A percentile compares a stretch with the other conserved stretches of the same genome.
Conservation (phyloP, 768 basidiomycete species). For the Punctularia strigosozonata region DNA sequence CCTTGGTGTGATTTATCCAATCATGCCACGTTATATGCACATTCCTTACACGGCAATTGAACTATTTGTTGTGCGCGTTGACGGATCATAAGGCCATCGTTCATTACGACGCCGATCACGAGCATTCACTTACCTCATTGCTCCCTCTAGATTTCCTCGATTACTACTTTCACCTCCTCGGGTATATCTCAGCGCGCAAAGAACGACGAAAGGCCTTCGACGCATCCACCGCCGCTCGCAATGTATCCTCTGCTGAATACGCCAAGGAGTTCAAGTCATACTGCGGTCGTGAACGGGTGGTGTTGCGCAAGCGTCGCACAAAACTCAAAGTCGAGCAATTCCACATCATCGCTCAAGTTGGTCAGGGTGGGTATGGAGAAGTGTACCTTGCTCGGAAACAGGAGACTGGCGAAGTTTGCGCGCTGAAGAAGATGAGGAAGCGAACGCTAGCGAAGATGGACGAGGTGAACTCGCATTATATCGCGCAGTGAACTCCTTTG, state of each 20-base stretch:
- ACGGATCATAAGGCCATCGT: background rate
- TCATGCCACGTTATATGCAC: no score
- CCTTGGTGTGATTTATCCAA: slow-evolving; percentile 1
- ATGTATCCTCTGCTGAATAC: slow-evolving; percentile 41
- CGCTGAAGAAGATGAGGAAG: slow-evolving; percentile 96
- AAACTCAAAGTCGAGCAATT: slow-evolving; percentile 93
- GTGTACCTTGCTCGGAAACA: slow-evolving; percentile 93
- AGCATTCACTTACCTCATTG: slow-evolving; percentile 7
- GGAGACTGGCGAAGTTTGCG: slow-evolving; percentile 94
- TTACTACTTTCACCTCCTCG: slow-evolving; percentile 94
- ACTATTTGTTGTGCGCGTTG: no score
- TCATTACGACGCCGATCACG: slow-evolving; percentile 6
- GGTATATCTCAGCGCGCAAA: slow-evolving; percentile 79
- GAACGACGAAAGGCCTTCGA: slow-evolving; percentile 78
- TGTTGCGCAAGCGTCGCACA: slow-evolving; percentile 84
- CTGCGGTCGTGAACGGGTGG: slow-evolving; percentile 84
- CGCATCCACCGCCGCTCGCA: slow-evolving; percentile 62
- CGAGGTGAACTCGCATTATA: slow-evolving; percentile 37
- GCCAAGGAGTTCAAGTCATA: slow-evolving; percentile 85
- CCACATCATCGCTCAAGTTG: slow-evolving; percentile 97
- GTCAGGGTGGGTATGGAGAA: slow-evolving; percentile 97
- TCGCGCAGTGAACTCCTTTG: slow-evolving; percentile 62
- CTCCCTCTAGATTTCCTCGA: slow-evolving; percentile 79
- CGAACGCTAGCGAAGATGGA: slow-evolving; percentile 96
- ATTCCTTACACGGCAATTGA: no score